Percentiles rank a stretch among this genome's conserved stretches.
These are phyloP conservation scores for Wickerhamomyces ciferrii DNA, from an alignment of 805 yeast species.

Conservation along the genomic window DNA sequence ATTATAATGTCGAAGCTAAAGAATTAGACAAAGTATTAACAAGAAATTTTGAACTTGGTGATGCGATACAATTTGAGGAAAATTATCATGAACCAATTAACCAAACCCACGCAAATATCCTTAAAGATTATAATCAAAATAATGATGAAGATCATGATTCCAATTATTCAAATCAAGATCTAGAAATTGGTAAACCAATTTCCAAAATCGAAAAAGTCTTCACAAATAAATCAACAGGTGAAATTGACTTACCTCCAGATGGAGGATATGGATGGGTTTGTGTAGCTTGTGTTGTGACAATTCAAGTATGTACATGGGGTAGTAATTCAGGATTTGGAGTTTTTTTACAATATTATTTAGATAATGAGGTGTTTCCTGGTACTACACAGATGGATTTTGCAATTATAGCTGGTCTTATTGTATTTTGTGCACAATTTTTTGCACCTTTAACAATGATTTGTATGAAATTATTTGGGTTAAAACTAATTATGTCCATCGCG, in stretches of 20 bases:
- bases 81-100: not conserved
- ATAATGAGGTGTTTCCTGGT: slow-evolving; percentile 44
- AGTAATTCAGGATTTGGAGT: slow-evolving; percentile 58
- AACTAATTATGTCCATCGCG: slow-evolving; percentile 44
- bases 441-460: slow-evolving; percentile 51
- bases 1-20: not conserved
- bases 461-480: slow-evolving; percentile 45
- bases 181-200: not conserved
- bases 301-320: slow-evolving; percentile 69
- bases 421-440: slow-evolving; percentile 47
- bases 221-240: slow-evolving; percentile 29
- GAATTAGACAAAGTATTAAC: not conserved
- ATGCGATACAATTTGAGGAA: not conserved
- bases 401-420: slow-evolving; percentile 61
- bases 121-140: not conserved
- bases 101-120: too few relatives aligned
- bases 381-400: slow-evolving; percentile 58
- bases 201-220: slow-evolving; percentile 23
- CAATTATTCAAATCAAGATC: not conserved
- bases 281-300: slow-evolving; percentile 40
- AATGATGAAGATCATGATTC: too few relatives aligned
- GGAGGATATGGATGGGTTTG: slow-evolving; percentile 71
- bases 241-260: slow-evolving; percentile 43
- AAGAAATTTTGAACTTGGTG: not conserved
- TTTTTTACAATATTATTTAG: slow-evolving; percentile 52